Evolutionary conservation across 805 yeast species (phyloP), one percentile per base, ranked within the genome.

Genomic region (Brettanomyces anomalus): DNA sequence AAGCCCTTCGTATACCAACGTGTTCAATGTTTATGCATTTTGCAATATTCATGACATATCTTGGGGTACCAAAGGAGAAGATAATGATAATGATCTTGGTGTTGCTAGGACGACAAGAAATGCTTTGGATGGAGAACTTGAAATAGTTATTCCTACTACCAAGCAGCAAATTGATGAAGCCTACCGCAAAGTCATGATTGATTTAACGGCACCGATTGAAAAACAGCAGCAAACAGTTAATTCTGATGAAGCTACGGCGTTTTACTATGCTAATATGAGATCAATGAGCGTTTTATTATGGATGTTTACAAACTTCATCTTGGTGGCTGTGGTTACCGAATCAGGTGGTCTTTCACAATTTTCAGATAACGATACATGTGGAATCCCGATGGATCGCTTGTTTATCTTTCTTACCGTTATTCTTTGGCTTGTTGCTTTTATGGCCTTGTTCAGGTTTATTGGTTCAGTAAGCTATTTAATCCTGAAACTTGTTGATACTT

Each of bases 31-130:
- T 47, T 90, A 90, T 64, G 95, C 97, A 3, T 89, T 90, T 61
- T 89, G 97, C 68, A 90, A 90, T 63, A 82, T 90, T 47, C 96
- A 90, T 61, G 98, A 90, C 67, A 80, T 90, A 39, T 85, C 96
- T 5, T 90, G 97, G 97, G 97, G 97, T 60, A 90, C 96, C 4
- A 86, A 89, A 61, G 96, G 95, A 39, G 86, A 81, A 40, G 78
- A 77, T 10, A 72, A 77, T 58, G 77, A 68, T 57, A 76, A 68
- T 64, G 95, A 75, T 61, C 70, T 93, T 53, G 97, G 97, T 46
- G 79, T 81, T 37, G 96, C 95, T 19, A 85, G 81, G 54, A 72
- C 53, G 17, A 26, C 41, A 7, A 58, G 46, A 5, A 48, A 50
- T n/a, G 71, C 73, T 33, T 74, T 69, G 42, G 78, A 73, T 43